phyloP scores from a whole-genome alignment of 148 eudicot genomes.

The Rhododendron simsii region DNA sequence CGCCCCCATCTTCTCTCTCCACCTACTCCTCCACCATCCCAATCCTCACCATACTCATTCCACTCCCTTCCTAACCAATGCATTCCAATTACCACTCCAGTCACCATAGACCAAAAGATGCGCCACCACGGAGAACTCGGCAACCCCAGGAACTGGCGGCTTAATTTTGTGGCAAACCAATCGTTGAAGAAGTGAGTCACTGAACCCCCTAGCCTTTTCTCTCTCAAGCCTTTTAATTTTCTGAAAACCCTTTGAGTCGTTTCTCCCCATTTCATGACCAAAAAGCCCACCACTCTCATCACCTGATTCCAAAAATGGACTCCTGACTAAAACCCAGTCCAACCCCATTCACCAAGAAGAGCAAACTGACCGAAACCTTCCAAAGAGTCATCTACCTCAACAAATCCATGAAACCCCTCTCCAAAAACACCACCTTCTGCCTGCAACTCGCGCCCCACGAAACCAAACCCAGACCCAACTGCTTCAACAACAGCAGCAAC shows the following conservation, averaged over 20 bases:
- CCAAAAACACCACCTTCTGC: slow-evolving; percentile 24
- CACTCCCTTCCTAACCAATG: too few relatives aligned
- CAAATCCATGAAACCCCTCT: slow-evolving; percentile 20
- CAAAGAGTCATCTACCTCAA: slow-evolving; percentile 39
- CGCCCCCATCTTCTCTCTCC: too few relatives aligned
- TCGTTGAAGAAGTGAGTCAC: not conserved
- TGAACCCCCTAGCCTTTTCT: not conserved
- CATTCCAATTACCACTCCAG: too few relatives aligned
- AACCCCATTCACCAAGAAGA: slow-evolving; percentile 30
- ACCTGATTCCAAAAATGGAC: slow-evolving; percentile 34
- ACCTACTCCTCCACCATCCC: too few relatives aligned
- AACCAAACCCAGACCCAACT: slow-evolving; percentile 10
- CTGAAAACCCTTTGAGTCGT: not conserved
- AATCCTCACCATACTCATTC: too few relatives aligned
- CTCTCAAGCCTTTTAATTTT: not conserved
- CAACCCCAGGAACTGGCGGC: too few relatives aligned
- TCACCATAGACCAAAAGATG: too few relatives aligned
- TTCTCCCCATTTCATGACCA: not conserved
- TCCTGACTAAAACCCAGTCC: slow-evolving; percentile 44
- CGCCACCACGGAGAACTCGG: too few relatives aligned
- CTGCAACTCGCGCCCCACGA: slow-evolving; percentile 25
- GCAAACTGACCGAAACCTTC: slow-evolving; percentile 46
- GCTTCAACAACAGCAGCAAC: not conserved
- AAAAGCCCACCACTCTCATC: not conserved
- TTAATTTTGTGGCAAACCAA: too few relatives aligned